These are phyloP conservation scores for Cadophora gregata DNA, from an alignment of 2,329 filamentous ascomycete genomes.

Conservation along the genomic window DNA sequence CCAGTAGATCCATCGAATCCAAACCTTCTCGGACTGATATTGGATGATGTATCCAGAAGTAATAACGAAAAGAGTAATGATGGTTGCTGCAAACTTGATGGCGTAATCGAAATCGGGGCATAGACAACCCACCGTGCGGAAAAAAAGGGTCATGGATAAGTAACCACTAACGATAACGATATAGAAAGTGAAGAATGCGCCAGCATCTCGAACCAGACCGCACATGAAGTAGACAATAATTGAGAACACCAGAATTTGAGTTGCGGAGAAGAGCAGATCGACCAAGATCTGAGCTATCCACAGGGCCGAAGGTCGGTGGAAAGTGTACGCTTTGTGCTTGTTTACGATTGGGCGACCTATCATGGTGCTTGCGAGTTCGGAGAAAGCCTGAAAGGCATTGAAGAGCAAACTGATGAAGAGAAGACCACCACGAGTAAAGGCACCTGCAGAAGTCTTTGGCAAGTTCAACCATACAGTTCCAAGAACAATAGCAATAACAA, in stretches of 20 bases:
- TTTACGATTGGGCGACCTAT: conserved; percentile 77
- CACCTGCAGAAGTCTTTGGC: conserved; percentile 68
- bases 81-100: conserved; percentile 79
- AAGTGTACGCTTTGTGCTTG: conserved; percentile 84
- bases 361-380: conserved; percentile 78
- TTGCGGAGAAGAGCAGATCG: conserved; percentile 74
- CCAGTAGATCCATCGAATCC: conserved; percentile 82
- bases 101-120: conserved; percentile 86
- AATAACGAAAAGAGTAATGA: conserved; percentile 82
- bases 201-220: conserved; percentile 69
- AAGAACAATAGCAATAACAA: conserved; percentile 78
- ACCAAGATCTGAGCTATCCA: conserved; percentile 86
- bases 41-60: conserved; percentile 87
- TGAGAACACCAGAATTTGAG: conserved; percentile 73
- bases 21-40: conserved; percentile 74
- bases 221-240: conserved; percentile 84
- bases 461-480: conserved; percentile 81
- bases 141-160: conserved; percentile 77
- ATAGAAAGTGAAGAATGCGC: conserved; percentile 80
- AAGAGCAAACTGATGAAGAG: conserved; percentile 82
- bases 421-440: conserved; percentile 82
- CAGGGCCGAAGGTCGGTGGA: conserved; percentile 80
- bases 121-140: conserved; percentile 74
- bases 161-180: conserved; percentile 73
- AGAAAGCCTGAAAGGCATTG: conserved; percentile 87